phyloP scores from a whole-genome alignment of 2,329 filamentous ascomycete species.

The Teratosphaeria pseudoeucalypti region DNA sequence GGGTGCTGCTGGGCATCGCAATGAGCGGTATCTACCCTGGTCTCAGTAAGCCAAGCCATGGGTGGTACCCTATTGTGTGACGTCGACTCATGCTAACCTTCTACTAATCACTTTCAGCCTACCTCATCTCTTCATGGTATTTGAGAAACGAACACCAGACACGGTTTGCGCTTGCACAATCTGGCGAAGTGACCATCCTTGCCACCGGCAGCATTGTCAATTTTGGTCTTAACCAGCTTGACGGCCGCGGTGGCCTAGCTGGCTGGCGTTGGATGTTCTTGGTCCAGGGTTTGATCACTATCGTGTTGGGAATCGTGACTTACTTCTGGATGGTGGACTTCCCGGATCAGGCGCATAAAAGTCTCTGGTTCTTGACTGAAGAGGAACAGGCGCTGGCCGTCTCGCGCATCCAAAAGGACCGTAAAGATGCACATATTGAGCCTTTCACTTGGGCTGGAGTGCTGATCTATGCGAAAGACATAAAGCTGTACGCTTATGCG shows the following conservation, averaged over 20 bases:
- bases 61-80: no score
- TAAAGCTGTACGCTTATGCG: constrained; percentile 55
- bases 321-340: constrained; percentile 66
- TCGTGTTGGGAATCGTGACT: constrained; percentile 47
- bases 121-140: constrained; percentile 49
- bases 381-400: constrained; percentile 48
- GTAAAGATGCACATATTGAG: constrained; percentile 49
- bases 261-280: constrained; percentile 64
- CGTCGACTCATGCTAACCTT: no score
- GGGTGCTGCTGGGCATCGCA: constrained; percentile 54
- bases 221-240: constrained; percentile 54
- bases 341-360: constrained; percentile 49
- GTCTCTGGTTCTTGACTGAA: constrained; percentile 47
- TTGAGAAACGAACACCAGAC: constrained; percentile 55
- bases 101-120: constrained; percentile 11
- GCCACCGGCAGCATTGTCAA: constrained; percentile 59
- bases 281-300: constrained; percentile 52
- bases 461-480: constrained; percentile 46
- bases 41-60: constrained; percentile 21
- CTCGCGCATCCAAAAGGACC: constrained; percentile 48
- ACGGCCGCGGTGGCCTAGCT: constrained; percentile 45
- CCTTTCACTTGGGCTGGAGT: constrained; percentile 47
- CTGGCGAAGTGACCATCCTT: constrained; percentile 53
- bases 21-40: constrained; percentile 48
- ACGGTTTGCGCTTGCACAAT: constrained; percentile 55